These are phyloP conservation scores for Aureobasidium sp. DNA, from an alignment of 2,329 filamentous ascomycete species.

Conservation along the genomic window DNA sequence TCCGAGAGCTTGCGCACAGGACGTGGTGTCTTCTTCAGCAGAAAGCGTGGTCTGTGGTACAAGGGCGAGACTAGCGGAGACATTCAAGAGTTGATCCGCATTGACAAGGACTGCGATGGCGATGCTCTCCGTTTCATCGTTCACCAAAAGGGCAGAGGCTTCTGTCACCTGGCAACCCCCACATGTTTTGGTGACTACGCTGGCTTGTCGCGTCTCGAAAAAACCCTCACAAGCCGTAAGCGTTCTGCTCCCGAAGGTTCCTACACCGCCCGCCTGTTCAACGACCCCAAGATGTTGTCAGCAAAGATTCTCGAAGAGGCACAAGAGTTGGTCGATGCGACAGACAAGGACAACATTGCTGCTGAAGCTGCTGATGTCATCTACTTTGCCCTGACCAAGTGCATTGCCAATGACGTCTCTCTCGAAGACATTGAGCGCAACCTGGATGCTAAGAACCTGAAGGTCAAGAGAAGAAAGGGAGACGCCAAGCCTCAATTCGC, in stretches of 20 bases:
- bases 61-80: constrained; percentile 94
- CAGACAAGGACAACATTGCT: constrained; percentile 73
- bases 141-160: constrained; percentile 76
- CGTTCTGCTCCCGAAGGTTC: constrained; percentile 77
- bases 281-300: constrained; percentile 77
- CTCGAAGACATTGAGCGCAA: constrained; percentile 87
- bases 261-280: constrained; percentile 89
- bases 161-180: constrained; percentile 88
- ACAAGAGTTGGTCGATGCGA: constrained; percentile 85
- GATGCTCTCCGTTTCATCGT: constrained; percentile 90
- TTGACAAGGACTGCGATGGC: constrained; percentile 86
- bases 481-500: constrained; percentile 94
- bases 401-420: constrained; percentile 73
- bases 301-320: constrained; percentile 99
- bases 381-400: constrained; percentile 92
- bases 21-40: constrained; percentile 86
- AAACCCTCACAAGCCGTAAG: constrained; percentile 78
- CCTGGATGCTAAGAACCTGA: constrained; percentile 88
- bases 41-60: constrained; percentile 92
- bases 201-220: constrained; percentile 77
- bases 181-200: constrained; percentile 84
- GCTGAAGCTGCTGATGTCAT: constrained; percentile 93
- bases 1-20: constrained; percentile 76
- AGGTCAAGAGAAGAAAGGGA: constrained; percentile 86
- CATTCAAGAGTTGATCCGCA: constrained; percentile 77